These are phyloP conservation scores for Rhodotorula mucilaginosa DNA, from an alignment of 1,284 basidiomycete genomes.

Conservation along the genomic window DNA sequence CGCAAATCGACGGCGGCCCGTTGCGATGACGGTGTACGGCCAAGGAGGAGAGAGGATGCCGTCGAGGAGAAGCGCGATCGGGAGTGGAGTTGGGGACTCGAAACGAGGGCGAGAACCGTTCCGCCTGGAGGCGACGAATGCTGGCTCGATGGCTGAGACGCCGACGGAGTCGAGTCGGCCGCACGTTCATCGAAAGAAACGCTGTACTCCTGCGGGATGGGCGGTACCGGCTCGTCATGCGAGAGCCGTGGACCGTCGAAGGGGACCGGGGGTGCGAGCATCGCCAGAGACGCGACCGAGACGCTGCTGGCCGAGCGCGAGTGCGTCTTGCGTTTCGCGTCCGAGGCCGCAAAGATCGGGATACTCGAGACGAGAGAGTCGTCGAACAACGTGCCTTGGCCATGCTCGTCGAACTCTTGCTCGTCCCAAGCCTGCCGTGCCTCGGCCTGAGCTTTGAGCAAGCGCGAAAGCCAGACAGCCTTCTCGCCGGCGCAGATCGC, in stretches of 20 bases:
- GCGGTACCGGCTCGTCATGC: slow-evolving; percentile 18
- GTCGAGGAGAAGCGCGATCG: slow-evolving; percentile 43
- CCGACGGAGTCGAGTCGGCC: not conserved
- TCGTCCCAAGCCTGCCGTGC: slow-evolving; percentile 25
- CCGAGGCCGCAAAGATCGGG: not conserved
- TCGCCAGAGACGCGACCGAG: slow-evolving; percentile 20
- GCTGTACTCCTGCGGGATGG: slow-evolving; percentile 9
- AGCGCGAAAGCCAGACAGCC: slow-evolving; percentile 66
- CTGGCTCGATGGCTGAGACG: not conserved
- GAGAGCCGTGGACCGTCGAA: slow-evolving; percentile 7
- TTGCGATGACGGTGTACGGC: slow-evolving; percentile 65
- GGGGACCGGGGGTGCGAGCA: not conserved
- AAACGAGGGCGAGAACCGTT: slow-evolving; percentile 25
- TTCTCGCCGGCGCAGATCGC: slow-evolving; percentile 76
- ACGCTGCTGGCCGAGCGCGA: slow-evolving; percentile 26
- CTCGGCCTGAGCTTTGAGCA: slow-evolving; percentile 15
- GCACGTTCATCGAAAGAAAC: not conserved
- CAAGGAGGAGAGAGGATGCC: slow-evolving; percentile 56
- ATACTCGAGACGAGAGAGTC: slow-evolving; percentile 35
- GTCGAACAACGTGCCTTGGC: slow-evolving; percentile 31
- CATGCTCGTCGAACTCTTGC: slow-evolving; percentile 21
- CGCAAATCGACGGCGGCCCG: slow-evolving; percentile 56
- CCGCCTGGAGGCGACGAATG: slow-evolving; percentile 5
- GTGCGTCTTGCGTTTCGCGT: slow-evolving; percentile 29
- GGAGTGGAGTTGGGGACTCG: slow-evolving; percentile 12